These are phyloP conservation scores for Grosmannia serpens DNA, from an alignment of 2,329 filamentous ascomycete genomes.

Conservation along the genomic window DNA sequence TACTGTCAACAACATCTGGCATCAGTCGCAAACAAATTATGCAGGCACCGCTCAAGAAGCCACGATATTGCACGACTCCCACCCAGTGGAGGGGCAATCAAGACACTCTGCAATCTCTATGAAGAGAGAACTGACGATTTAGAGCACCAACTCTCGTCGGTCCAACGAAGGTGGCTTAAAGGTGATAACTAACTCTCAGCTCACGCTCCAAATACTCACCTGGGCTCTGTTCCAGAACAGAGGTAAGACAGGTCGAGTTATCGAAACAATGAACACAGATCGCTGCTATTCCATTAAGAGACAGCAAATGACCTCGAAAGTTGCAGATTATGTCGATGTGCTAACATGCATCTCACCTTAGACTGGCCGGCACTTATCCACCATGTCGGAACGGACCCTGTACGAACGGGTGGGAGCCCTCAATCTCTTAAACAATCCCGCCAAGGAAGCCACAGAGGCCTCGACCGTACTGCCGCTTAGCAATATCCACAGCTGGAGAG, in stretches of 20 bases:
- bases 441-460: background rate
- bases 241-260: background rate
- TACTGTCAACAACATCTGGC: background rate
- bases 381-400: background rate
- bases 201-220: background rate
- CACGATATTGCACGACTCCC: background rate
- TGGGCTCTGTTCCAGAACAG: background rate
- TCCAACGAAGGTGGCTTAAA: background rate
- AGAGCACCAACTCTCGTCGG: background rate
- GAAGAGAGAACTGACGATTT: background rate
- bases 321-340: background rate
- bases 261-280: background rate
- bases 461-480: background rate
- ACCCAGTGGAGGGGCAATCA: background rate
- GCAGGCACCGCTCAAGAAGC: background rate
- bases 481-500: background rate
- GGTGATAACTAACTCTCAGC: background rate
- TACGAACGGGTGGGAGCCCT: background rate
- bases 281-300: background rate
- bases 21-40: background rate
- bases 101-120: background rate
- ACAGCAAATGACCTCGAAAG: background rate
- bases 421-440: background rate
- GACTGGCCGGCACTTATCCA: background rate
- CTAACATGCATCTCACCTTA: background rate